These are phyloP conservation scores for Neotropicomus parvogracilis DNA, from an alignment of 1,284 basidiomycete species.

Conservation along the genomic window DNA sequence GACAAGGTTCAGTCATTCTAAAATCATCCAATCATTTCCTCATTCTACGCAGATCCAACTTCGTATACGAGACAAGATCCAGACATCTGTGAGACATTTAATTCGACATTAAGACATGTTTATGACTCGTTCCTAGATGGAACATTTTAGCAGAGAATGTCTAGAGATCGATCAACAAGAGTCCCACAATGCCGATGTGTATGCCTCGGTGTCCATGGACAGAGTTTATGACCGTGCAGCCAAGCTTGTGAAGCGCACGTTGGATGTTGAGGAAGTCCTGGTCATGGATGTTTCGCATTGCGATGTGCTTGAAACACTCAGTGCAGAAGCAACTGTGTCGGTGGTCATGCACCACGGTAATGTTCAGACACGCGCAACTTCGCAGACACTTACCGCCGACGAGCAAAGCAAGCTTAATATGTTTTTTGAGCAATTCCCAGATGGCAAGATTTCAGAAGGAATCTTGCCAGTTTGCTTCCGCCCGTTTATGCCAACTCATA, in stretches of 20 bases:
- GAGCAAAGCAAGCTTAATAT: constrained; percentile 72
- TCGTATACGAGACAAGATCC: constrained; percentile 86
- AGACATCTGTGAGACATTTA: constrained; percentile 63
- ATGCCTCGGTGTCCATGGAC: constrained; percentile 67
- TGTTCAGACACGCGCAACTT: constrained; percentile 35
- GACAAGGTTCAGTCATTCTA: constrained; percentile 67
- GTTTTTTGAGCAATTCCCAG: constrained; percentile 75
- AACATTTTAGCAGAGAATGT: constrained; percentile 92
- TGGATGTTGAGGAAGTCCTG: constrained; percentile 89
- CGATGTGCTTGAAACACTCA: constrained; percentile 78
- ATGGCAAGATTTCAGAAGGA: constrained; percentile 83
- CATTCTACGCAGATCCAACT: constrained; percentile 67
- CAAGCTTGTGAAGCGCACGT: constrained; percentile 80
- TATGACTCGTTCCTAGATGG: constrained; percentile 57
- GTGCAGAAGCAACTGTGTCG: constrained; percentile 61
- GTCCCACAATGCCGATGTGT: constrained; percentile 25
- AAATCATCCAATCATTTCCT: background rate
- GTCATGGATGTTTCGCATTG: constrained; percentile 92
- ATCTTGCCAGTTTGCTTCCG: constrained; percentile 76
- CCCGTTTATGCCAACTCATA: constrained; percentile 72
- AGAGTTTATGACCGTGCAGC: constrained; percentile 86
- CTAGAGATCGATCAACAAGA: constrained; percentile 81
- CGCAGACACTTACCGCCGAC: constrained; percentile 53
- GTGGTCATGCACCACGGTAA: constrained; percentile 55
- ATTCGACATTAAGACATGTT: background rate